These are phyloP conservation scores for Brassica carinata DNA, from an alignment of 345 rosid genomes.

Conservation along the genomic window DNA sequence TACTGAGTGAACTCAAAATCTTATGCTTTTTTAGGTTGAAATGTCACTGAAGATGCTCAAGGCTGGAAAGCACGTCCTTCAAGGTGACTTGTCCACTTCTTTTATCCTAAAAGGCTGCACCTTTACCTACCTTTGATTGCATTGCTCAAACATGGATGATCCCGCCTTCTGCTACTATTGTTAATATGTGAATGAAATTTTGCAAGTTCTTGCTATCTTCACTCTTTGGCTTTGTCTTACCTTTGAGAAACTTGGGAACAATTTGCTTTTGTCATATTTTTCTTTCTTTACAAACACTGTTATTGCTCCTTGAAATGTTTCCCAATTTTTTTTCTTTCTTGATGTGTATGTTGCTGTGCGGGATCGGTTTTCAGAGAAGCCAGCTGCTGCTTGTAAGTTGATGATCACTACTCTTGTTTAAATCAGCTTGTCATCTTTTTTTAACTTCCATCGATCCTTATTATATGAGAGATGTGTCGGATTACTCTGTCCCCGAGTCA, in stretches of 20 bases:
- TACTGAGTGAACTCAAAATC: slow-evolving; percentile 1
- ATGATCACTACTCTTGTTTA: slow-evolving; percentile 8
- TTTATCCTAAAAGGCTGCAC: not conserved
- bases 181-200: not conserved
- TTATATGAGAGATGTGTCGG: not conserved
- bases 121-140: not conserved
- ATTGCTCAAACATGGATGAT: slow-evolving; percentile 13
- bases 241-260: not conserved
- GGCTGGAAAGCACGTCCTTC: slow-evolving; percentile 91
- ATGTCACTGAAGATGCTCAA: slow-evolving; percentile 75
- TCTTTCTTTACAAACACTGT: not conserved
- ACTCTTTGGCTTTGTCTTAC: not conserved
- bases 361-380: slow-evolving; percentile 78
- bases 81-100: slow-evolving; percentile 52
- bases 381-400: slow-evolving; percentile 91
- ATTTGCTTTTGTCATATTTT: not conserved
- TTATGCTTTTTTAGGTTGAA: slow-evolving; percentile 58
- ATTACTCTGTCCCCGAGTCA: slow-evolving; percentile 5
- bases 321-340: slow-evolving; percentile 25
- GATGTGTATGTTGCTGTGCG: slow-evolving; percentile 47
- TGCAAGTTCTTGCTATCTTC: not conserved
- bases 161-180: not conserved
- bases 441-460: slow-evolving; percentile 15
- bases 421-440: slow-evolving; percentile 1
- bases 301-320: slow-evolving; percentile 14